These are phyloP conservation scores for Wickerhamiella pararugosa DNA, from an alignment of 1,139 yeast species.

Conservation along the genomic window DNA sequence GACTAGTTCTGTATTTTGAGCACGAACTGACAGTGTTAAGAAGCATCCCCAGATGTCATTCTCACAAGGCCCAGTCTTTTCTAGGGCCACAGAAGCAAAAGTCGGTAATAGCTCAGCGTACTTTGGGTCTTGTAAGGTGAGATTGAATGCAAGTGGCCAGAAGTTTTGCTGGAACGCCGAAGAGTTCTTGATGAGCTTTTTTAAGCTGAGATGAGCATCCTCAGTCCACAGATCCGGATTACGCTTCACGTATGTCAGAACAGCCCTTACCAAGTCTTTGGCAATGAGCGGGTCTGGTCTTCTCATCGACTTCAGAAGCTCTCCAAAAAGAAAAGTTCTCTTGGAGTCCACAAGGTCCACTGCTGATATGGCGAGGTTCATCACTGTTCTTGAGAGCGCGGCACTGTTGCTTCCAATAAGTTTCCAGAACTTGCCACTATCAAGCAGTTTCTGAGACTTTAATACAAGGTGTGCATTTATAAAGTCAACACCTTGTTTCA, in stretches of 20 bases:
- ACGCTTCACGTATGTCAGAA: constrained; percentile 18
- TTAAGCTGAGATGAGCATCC: constrained; percentile 11
- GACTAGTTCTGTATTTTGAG: neutral
- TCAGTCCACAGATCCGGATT: constrained; percentile 20
- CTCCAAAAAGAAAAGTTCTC: constrained; percentile 13
- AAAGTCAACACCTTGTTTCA: constrained; percentile 38
- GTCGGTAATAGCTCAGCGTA: neutral
- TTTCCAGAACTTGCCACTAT: constrained; percentile 20
- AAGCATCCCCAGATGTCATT: constrained; percentile 17
- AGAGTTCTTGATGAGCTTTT: constrained; percentile 3
- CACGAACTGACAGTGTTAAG: constrained; percentile 10
- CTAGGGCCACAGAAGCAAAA: constrained; percentile 4
- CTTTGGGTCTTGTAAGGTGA: constrained; percentile 9
- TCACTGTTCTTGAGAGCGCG: constrained; percentile 16
- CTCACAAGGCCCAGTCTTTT: constrained; percentile 10
- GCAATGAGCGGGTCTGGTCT: constrained; percentile 17
- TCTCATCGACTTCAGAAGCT: constrained; percentile 19
- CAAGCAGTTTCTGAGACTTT: constrained; percentile 12
- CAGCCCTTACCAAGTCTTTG: constrained; percentile 18
- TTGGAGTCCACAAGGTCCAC: constrained; percentile 7
- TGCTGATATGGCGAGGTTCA: constrained; percentile 11
- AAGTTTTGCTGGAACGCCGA: constrained; percentile 13
- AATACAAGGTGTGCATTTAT: constrained; percentile 17
- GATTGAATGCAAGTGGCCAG: constrained; percentile 19
- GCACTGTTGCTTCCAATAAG: constrained; percentile 17